phyloP scores from a whole-genome alignment of 768 basidiomycete genomes.

The Leccinum subtestaceum region DNA sequence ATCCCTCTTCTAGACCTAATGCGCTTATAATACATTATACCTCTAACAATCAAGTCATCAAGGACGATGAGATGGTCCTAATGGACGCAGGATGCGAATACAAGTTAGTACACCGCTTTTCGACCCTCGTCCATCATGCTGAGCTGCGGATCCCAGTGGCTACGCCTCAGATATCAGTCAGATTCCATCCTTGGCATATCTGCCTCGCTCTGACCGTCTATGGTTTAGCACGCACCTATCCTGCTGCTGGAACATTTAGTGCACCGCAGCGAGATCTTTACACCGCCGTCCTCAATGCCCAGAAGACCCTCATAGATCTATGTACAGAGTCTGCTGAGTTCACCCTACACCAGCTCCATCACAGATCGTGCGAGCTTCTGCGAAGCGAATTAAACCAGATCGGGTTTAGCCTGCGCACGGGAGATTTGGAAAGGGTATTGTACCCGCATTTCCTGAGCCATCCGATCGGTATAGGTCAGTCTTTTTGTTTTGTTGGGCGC shows the following conservation, averaged over 20 bases:
- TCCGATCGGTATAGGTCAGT: conserved; percentile 83
- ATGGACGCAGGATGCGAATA: conserved; percentile 94
- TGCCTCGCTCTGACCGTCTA: conserved; percentile 5
- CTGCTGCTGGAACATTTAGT: conserved; percentile 78
- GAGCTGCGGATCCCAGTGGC: conserved; percentile 46
- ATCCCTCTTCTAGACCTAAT: conserved; percentile 57
- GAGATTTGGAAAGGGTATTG: conserved; percentile 64
- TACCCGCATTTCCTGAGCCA: conserved; percentile 95
- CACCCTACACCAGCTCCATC: conserved; percentile 76
- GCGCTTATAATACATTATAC: conserved; percentile 94
- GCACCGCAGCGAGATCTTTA: conserved; percentile 84
- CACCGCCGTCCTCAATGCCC: conserved; percentile 66
- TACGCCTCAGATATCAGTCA: conserved; percentile 94
- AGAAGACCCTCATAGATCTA: conserved; percentile 61
- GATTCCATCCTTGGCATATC: conserved; percentile 18
- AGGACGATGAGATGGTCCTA: conserved; percentile 70
- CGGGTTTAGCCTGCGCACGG: conserved; percentile 38
- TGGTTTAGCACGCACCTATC: conserved; percentile 76
- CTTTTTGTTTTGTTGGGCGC: not conserved
- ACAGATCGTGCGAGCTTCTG: conserved; percentile 63
- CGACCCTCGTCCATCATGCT: not conserved
- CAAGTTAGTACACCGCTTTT: conserved; percentile 49
- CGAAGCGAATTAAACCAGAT: conserved; percentile 71
- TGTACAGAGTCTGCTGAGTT: conserved; percentile 58
- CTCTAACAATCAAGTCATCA: conserved; percentile 77